Evolutionary conservation across 805 yeast genomes (phyloP).

Genomic region (Teunomyces kruisii): DNA sequence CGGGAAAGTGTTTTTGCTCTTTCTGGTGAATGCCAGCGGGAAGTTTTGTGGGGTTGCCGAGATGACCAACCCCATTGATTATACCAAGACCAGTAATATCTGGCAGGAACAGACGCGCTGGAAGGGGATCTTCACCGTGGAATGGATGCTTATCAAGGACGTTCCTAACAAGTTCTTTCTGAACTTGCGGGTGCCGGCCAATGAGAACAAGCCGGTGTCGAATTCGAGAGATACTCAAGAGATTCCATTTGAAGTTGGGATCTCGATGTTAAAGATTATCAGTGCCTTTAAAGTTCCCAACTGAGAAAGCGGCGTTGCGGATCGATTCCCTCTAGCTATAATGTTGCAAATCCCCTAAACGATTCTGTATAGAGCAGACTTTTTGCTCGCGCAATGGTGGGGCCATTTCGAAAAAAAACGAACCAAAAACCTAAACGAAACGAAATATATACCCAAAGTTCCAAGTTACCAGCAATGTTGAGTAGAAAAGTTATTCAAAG

Average conservation of each 20-base stretch:
- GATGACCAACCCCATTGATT: slow-evolving; percentile 43
- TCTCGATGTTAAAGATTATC: slow-evolving; percentile 48
- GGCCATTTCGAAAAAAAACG: slow-evolving; percentile 1
- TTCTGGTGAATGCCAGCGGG: slow-evolving; percentile 59
- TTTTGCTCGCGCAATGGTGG: slow-evolving; percentile 3
- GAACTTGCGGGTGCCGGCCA: slow-evolving; percentile 43
- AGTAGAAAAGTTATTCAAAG: not conserved
- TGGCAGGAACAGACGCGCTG: slow-evolving; percentile 51
- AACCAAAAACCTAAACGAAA: not conserved
- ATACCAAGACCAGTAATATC: slow-evolving; percentile 36
- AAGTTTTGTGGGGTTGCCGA: slow-evolving; percentile 59
- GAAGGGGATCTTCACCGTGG: slow-evolving; percentile 53
- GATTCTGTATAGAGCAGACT: not conserved
- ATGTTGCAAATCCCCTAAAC: too few relatives aligned
- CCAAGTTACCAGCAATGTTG: not conserved
- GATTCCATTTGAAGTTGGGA: slow-evolving; percentile 48
- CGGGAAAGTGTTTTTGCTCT: slow-evolving; percentile 47
- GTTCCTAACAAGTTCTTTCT: slow-evolving; percentile 49
- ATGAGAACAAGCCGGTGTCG: slow-evolving; percentile 53
- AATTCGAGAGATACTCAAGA: slow-evolving; percentile 65
- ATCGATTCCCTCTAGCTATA: not conserved
- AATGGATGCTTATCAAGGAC: slow-evolving; percentile 53
- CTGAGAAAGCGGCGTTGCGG: too few relatives aligned
- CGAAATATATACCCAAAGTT: not conserved
- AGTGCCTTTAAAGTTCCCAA: slow-evolving; percentile 16